Evolutionary conservation across 495 filamentous ascomycete species (phyloP).

Genomic region (Elaphomyces granulatus): DNA sequence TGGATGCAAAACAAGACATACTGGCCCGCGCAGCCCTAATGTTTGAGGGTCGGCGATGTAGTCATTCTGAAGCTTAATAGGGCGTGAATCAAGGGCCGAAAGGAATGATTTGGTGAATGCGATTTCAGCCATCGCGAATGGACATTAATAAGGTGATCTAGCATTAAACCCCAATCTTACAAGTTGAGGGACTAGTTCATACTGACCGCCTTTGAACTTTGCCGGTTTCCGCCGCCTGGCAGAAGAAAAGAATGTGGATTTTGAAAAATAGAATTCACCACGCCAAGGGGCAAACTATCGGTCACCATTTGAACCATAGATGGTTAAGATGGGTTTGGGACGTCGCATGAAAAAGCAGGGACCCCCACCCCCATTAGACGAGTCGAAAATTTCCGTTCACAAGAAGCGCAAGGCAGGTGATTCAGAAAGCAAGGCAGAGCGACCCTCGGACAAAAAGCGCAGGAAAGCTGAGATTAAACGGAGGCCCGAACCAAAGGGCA

Average conservation of each 20-base stretch:
- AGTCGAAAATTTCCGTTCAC: slow-evolving; percentile 55
- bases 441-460: slow-evolving; percentile 58
- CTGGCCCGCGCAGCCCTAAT: slow-evolving; percentile 53
- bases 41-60: slow-evolving; percentile 71
- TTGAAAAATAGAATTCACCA: not conserved
- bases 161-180: not conserved
- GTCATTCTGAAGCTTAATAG: slow-evolving; percentile 63
- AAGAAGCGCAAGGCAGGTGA: slow-evolving; percentile 64
- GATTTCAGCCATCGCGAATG: slow-evolving; percentile 60
- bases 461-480: slow-evolving; percentile 38
- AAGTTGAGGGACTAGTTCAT: not conserved
- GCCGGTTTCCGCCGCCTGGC: slow-evolving; percentile 1
- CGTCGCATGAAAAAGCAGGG: slow-evolving; percentile 95
- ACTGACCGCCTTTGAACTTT: no score
- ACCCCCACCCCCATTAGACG: slow-evolving; percentile 65
- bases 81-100: slow-evolving; percentile 56
- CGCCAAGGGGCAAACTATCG: slow-evolving; percentile 8
- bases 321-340: slow-evolving; percentile 63
- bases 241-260: slow-evolving; percentile 5
- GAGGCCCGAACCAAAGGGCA: slow-evolving; percentile 26
- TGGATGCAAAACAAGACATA: slow-evolving; percentile 31
- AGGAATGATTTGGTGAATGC: slow-evolving; percentile 75
- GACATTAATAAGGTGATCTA: not conserved
- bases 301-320: slow-evolving; percentile 7
- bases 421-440: slow-evolving; percentile 28